A percentile compares a stretch with the other conserved stretches of the same genome.
These are phyloP conservation scores for Trametes coccinea DNA, from an alignment of 768 basidiomycete genomes.

Conservation along the genomic window DNA sequence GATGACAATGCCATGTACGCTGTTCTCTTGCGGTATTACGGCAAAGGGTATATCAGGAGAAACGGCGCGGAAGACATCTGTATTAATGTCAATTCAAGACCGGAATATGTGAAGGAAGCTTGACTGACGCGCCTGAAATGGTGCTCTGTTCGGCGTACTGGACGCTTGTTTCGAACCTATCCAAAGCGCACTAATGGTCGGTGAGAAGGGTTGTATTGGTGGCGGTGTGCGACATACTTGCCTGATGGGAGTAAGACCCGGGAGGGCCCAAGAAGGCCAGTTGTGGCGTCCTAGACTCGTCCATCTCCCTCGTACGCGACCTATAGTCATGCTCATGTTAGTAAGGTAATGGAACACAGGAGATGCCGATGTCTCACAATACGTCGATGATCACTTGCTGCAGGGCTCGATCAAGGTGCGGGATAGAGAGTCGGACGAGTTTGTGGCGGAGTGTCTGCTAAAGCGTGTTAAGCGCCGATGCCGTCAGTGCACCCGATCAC, in stretches of 20 bases:
- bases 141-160: slow-evolving; percentile 44
- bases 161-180: slow-evolving; percentile 46
- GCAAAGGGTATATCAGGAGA: slow-evolving; percentile 48
- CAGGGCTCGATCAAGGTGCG: neutral
- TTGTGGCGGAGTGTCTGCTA: no score
- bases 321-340: no score
- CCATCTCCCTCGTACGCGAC: neutral
- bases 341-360: no score
- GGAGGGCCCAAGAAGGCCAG: slow-evolving; percentile 65
- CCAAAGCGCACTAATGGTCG: slow-evolving; percentile 44
- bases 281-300: slow-evolving; percentile 11
- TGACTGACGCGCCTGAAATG: slow-evolving; percentile 34
- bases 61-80: slow-evolving; percentile 63
- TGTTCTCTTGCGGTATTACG: slow-evolving; percentile 82
- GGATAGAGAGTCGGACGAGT: neutral
- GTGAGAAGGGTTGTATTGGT: neutral
- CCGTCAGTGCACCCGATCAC: neutral
- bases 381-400: no score
- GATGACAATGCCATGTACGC: slow-evolving; percentile 67
- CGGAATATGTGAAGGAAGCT: neutral
- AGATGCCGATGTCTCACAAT: neutral
- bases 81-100: neutral
- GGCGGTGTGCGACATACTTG: slow-evolving; percentile 21
- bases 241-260: slow-evolving; percentile 75
- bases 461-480: neutral